These are phyloP conservation scores for Endoconidiophora laricicola DNA, from an alignment of 2,329 filamentous ascomycete genomes.

Conservation along the genomic window DNA sequence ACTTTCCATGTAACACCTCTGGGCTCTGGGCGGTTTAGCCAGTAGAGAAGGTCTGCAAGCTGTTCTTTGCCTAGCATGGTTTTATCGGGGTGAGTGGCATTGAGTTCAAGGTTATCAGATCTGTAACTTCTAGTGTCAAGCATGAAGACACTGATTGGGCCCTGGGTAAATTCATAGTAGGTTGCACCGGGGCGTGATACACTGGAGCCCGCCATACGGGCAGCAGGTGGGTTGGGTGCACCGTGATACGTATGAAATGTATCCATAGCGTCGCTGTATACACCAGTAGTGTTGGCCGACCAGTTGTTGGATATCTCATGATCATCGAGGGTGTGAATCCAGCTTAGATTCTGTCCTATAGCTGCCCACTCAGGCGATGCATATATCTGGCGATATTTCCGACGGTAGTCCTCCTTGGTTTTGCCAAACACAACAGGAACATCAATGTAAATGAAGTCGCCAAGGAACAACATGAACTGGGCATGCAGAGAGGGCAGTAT, in stretches of 20 bases:
- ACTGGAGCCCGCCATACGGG: constrained; percentile 32
- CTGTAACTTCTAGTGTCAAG: constrained; percentile 82
- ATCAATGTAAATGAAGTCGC: constrained; percentile 82
- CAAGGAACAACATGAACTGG: constrained; percentile 67
- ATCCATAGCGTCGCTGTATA: constrained; percentile 65
- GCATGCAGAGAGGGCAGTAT: constrained; percentile 54
- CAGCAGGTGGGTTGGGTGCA: constrained; percentile 60
- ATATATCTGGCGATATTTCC: constrained; percentile 92
- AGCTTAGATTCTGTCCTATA: constrained; percentile 66
- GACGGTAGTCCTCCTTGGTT: constrained; percentile 58
- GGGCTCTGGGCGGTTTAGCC: constrained; percentile 56
- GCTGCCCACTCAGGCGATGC: constrained; percentile 79
- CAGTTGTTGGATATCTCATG: constrained; percentile 95
- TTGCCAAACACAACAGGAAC: constrained; percentile 68
- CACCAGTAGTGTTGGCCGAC: constrained; percentile 62
- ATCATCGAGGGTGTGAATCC: constrained; percentile 94
- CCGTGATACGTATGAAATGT: constrained; percentile 80
- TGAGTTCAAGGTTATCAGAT: constrained; percentile 45
- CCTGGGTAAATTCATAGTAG: constrained; percentile 80
- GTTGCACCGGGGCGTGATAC: constrained; percentile 40
- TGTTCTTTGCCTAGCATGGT: constrained; percentile 77
- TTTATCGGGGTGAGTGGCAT: constrained; percentile 44
- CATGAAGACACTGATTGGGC: constrained; percentile 87
- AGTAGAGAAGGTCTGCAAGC: constrained; percentile 61
- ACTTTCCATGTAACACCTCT: constrained; percentile 83